phyloP scores from a whole-genome alignment of 306 rosid species.

The Acmispon strigosus region DNA sequence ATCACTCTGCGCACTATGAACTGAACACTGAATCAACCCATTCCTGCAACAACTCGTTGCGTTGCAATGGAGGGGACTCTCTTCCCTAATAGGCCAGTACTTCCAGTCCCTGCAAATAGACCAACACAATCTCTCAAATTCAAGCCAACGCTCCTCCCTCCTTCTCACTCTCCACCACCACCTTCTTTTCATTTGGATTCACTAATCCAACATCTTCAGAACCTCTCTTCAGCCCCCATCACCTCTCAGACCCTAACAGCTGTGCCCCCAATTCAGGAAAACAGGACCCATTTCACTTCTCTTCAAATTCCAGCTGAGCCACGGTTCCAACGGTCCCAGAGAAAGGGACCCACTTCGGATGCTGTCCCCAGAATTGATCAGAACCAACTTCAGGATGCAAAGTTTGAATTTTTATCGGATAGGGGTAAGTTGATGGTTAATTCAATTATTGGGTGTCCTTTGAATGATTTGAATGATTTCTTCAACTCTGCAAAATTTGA shows the following conservation, averaged over 20 bases:
- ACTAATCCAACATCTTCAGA: constrained; percentile 73
- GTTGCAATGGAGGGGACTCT: constrained; percentile 66
- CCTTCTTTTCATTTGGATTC: constrained; percentile 64
- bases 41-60: neutral
- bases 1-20: neutral
- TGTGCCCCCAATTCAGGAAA: constrained; percentile 19
- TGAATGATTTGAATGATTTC: constrained; percentile 43
- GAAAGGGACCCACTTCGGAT: constrained; percentile 32
- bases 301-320: constrained; percentile 25
- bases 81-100: constrained; percentile 56
- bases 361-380: constrained; percentile 17
- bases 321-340: neutral
- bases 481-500: constrained; percentile 53
- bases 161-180: constrained; percentile 38
- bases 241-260: constrained; percentile 28
- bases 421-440: constrained; percentile 57
- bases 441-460: constrained; percentile 53
- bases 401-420: constrained; percentile 52
- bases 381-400: constrained; percentile 10
- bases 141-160: constrained; percentile 47
- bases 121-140: constrained; percentile 49
- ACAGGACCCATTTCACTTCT: constrained; percentile 34
- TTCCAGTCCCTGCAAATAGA: constrained; percentile 47
- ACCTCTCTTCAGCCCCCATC: constrained; percentile 47
- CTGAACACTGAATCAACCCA: neutral